Evolutionary conservation across 2,329 filamentous ascomycete species (phyloP).

Genomic region (Fusarium incarnatum): DNA sequence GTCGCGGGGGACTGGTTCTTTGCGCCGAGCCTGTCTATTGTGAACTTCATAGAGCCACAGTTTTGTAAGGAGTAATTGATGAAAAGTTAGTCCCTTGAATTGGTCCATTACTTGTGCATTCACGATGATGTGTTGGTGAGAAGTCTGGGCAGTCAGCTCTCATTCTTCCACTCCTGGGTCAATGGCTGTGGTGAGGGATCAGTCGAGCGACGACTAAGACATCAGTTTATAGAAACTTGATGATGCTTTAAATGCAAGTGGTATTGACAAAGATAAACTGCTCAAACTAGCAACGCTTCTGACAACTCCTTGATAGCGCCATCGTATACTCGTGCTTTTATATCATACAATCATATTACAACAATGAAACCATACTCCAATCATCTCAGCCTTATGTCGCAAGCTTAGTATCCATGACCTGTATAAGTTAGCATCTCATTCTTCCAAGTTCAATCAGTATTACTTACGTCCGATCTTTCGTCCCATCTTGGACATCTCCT

Average conservation of each 20-base stretch:
- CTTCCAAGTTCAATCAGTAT: fast-evolving
- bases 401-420: slow-evolving; percentile 29
- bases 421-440: neutral
- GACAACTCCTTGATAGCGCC: neutral
- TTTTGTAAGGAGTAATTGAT: too few relatives aligned
- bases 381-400: fast-evolving
- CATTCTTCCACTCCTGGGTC: too few relatives aligned
- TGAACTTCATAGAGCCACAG: too few relatives aligned
- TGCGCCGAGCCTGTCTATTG: too few relatives aligned
- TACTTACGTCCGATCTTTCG: slow-evolving; percentile 75
- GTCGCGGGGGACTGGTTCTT: too few relatives aligned
- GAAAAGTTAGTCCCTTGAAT: too few relatives aligned
- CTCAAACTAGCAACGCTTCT: neutral
- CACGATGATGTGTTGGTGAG: too few relatives aligned
- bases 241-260: neutral
- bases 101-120: too few relatives aligned
- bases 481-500: slow-evolving; percentile 74
- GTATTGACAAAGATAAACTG: slow-evolving; percentile 13
- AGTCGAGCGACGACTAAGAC: too few relatives aligned
- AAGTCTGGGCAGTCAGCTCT: too few relatives aligned
- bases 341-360: slow-evolving; percentile 28
- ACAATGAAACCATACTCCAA: slow-evolving; percentile 1
- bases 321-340: slow-evolving; percentile 10
- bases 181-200: too few relatives aligned
- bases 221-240: too few relatives aligned